Base-by-base conservation (phyloP, 164 flowering plant genomes). In the Protea cynaroides region DNA sequence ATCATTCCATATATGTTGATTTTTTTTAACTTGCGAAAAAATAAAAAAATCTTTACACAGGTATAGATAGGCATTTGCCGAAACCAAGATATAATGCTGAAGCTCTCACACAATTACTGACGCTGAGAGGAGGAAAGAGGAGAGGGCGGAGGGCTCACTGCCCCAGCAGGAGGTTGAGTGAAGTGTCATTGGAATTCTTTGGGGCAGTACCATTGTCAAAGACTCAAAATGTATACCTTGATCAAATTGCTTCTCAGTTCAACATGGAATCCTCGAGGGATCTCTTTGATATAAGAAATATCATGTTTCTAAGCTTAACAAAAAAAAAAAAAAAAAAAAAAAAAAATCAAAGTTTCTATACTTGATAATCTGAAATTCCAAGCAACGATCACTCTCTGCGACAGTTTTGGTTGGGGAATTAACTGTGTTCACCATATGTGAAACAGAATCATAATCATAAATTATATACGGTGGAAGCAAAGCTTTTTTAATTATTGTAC, bases 1-100 rank as follows among this genome's bases (percentile, higher is more conserved):
- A 29, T 29, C 34, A 29, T 29, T 29, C 34, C 34, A 2, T 5
- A 3, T 29, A 29, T 29, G 34, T 5, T 29, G 34, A 5, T 2
- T 29, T 29, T 29, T 29, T 29, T 29, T 29, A 2, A 29, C 34
- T 29, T 29, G 5, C 34, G 5, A 29, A 29, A 29, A 29, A 29
- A 29, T 29, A 0, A 29, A 37, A 37, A 8, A 40, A 40, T 19
- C 13, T 53, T 63, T 61, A 21, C 78, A 66, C 92, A 92, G 98
- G 87, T 94, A 93, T 60, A 88, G 88, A 74, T 60, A 88, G 88
- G 74, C 97, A 93, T 75, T 71, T 93, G 66, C 97, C 98, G 0
- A 86, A 82, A 72, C 81, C 94, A 68, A 80, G 89, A 78, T 89
- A 73, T 81, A 93, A 84, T 74, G 94, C 96, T 1, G 66, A 66